phyloP scores from a whole-genome alignment of 495 filamentous ascomycete species.

The Letharia columbiana region DNA sequence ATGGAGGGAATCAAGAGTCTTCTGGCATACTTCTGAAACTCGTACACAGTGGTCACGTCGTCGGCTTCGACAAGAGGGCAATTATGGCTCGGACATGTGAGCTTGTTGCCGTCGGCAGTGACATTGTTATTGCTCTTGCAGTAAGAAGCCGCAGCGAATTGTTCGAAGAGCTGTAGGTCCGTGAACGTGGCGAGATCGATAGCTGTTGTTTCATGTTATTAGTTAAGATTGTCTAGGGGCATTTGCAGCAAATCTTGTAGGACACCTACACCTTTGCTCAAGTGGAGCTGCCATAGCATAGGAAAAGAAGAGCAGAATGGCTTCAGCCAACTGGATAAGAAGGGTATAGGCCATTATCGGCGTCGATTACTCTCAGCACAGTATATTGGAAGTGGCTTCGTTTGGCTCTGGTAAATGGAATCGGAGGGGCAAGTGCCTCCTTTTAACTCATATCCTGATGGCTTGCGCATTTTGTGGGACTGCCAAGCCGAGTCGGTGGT shows the following conservation, averaged over 20 bases:
- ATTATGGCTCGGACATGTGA: slow-evolving; percentile 51
- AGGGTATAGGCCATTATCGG: not conserved
- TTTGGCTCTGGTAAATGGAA: not conserved
- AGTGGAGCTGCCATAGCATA: slow-evolving; percentile 1
- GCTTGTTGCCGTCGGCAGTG: slow-evolving; percentile 34
- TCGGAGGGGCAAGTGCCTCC: not conserved
- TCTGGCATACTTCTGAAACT: slow-evolving; percentile 52
- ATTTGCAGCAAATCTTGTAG: too few species aligned
- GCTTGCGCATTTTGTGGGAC: too few species aligned
- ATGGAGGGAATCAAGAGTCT: not conserved
- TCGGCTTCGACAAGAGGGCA: slow-evolving; percentile 54
- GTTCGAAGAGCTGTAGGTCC: slow-evolving; percentile 53
- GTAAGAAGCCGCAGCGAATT: slow-evolving; percentile 64
- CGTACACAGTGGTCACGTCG: slow-evolving; percentile 44
- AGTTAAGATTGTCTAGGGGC: not conserved
- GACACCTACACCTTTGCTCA: slow-evolving; percentile 6
- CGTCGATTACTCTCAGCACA: not conserved
- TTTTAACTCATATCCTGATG: not conserved
- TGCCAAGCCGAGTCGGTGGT: too few species aligned
- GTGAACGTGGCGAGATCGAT: slow-evolving; percentile 33
- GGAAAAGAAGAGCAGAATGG: slow-evolving; percentile 2
- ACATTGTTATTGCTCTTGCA: slow-evolving; percentile 49
- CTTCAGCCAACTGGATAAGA: not conserved
- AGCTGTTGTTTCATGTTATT: slow-evolving; percentile 18
- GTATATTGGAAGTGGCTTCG: not conserved